These are phyloP conservation scores for Starmerella bacillaris DNA, from an alignment of 805 yeast species.

Conservation along the genomic window DNA sequence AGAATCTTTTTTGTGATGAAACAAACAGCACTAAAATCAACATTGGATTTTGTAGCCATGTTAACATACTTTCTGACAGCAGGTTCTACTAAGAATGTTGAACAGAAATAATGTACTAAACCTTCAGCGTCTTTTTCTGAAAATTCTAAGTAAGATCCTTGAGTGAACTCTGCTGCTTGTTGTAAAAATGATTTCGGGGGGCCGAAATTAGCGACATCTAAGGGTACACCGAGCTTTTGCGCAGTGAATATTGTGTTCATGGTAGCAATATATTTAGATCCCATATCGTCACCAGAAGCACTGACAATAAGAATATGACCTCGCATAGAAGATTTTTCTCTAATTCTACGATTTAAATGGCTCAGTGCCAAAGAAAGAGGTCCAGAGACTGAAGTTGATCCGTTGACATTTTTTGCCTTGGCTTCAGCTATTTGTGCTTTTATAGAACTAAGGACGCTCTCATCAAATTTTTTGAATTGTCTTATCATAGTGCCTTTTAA, in stretches of 20 bases:
- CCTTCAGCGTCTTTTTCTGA: constrained; percentile 44
- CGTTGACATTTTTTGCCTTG: constrained; percentile 37
- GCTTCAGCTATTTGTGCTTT: constrained; percentile 28
- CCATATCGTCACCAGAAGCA: constrained; percentile 47
- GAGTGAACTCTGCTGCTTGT: constrained; percentile 89
- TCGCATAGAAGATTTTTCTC: constrained; percentile 32
- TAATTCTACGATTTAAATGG: constrained; percentile 41
- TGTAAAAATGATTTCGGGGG: constrained; percentile 65
- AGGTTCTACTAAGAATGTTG: constrained; percentile 79
- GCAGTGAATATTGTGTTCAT: constrained; percentile 96
- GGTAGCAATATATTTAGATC: constrained; percentile 71
- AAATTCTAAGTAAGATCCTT: constrained; percentile 65
- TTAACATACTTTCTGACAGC: constrained; percentile 56
- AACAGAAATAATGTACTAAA: constrained; percentile 57
- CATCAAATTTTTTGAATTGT: constrained; percentile 67
- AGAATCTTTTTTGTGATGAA: constrained; percentile 78
- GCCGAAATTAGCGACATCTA: constrained; percentile 76
- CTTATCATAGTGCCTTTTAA: constrained; percentile 49
- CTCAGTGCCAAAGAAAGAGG: constrained; percentile 58
- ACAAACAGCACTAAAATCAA: constrained; percentile 90
- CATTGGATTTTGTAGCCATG: constrained; percentile 65
- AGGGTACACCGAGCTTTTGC: constrained; percentile 65
- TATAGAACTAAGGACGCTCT: constrained; percentile 44
- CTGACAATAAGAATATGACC: constrained; percentile 49
- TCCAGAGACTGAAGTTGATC: constrained; percentile 42